A percentile compares a stretch with the other conserved stretches of the same genome.
Conservation (phyloP, 2,329 filamentous ascomycete genomes). For the Penicillium sumatraense region DNA sequence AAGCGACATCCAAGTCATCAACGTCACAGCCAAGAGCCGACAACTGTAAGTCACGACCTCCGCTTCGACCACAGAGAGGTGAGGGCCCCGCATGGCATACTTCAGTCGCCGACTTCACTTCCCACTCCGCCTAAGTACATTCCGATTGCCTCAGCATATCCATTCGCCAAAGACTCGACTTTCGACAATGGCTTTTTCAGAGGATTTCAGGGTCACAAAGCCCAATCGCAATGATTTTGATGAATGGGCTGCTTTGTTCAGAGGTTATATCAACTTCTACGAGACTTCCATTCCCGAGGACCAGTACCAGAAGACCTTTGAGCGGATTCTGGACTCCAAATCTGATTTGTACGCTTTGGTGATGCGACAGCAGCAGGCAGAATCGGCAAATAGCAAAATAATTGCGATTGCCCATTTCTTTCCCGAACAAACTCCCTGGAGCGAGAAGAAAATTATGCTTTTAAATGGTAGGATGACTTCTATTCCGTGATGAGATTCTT, state of each 20-base stretch:
- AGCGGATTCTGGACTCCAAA: conserved; percentile 4
- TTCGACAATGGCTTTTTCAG: background rate
- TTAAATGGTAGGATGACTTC: conserved; percentile 8
- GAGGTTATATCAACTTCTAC: conserved; percentile 12
- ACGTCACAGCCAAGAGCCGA: no score
- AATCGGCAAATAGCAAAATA: conserved; percentile 5
- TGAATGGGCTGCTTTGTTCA: conserved; percentile 8
- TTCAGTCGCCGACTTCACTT: no score
- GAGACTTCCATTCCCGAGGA: conserved; percentile 8
- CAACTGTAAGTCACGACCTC: no score
- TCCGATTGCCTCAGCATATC: background rate
- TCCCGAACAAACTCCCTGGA: conserved; percentile 12
- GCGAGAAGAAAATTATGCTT: conserved; percentile 12
- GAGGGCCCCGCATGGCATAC: no score
- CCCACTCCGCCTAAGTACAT: no score
- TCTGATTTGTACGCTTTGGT: conserved; percentile 7
- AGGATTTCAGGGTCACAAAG: conserved; percentile 2
- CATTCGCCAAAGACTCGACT: background rate
- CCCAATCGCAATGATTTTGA: conserved; percentile 5
- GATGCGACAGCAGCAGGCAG: conserved; percentile 5
- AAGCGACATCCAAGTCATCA: no score
- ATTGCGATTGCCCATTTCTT: conserved; percentile 13
- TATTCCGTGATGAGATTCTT: no score
- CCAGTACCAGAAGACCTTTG: conserved; percentile 8
- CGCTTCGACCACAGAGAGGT: no score